phyloP scores from a whole-genome alignment of 2,329 filamentous ascomycete genomes.

The Stagonosporopsis chrysanthemi region DNA sequence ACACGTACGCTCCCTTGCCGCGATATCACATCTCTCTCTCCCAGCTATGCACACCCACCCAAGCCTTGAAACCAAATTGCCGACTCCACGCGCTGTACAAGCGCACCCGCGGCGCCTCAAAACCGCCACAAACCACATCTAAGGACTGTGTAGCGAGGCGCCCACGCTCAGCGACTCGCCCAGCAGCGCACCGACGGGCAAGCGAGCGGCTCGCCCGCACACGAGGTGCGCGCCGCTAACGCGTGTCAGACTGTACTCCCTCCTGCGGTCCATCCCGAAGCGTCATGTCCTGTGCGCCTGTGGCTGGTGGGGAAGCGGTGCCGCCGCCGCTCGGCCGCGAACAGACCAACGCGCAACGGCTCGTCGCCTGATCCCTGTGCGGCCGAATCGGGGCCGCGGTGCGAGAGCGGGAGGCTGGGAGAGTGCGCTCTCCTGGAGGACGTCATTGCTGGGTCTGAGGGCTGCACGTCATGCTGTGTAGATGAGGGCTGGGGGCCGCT shows the following conservation, averaged over 20 bases:
- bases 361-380: constrained; percentile 1
- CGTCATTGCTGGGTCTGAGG: constrained; percentile 2
- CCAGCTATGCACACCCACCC: too few relatives aligned
- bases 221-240: constrained; percentile 1
- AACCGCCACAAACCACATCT: neutral
- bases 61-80: too few relatives aligned
- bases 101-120: neutral
- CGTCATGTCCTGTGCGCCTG: constrained; percentile 2
- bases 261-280: constrained; percentile 18
- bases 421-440: neutral
- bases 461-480: too few relatives aligned
- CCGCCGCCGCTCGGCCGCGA: constrained; percentile 6
- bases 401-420: neutral
- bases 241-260: constrained; percentile 1
- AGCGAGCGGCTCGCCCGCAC: neutral
- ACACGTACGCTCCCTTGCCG: neutral
- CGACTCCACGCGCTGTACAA: constrained; percentile 2
- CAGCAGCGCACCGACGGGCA: neutral
- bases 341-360: constrained; percentile 10
- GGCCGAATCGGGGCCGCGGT: neutral
- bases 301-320: constrained; percentile 13
- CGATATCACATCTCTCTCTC: neutral
- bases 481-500: neutral
- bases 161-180: neutral
- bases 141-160: constrained; percentile 9